Evolutionary conservation across 495 filamentous ascomycete species (phyloP), one percentile per base, ranked within the genome.

Genomic region (Aspergillus haitiensis): DNA sequence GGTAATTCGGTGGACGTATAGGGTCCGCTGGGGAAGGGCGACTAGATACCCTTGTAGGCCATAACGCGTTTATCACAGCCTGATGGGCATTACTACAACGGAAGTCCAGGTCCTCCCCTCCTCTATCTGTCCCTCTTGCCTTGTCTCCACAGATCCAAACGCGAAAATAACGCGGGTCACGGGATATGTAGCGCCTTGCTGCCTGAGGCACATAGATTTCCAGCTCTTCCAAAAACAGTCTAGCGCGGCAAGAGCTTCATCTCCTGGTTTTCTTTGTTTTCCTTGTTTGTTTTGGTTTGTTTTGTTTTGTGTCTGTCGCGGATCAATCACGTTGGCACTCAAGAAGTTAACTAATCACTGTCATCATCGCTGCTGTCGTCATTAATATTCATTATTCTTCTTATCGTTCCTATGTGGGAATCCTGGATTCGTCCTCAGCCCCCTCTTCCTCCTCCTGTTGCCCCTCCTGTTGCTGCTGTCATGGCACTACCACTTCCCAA

Each of bases 401-500:
- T 35, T 27, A 33, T 58, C 12, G 36, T 46, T 11, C 3, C 3
- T 56, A 54, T 60, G 58, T 60, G 58, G 58, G 33, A 60, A 32
- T 48, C 47, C 32, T 42, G 53, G 12, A 45, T 35, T 39, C 48
- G 48, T 48, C 45, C 9, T 18, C 56, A 52, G 46, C 27, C 12
- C 6, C 37, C 47, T n/a, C 35, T 35, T 42, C 12, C 34, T 54
- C 35, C 59, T 57, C 51, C 46, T 42, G 21, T 27, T 54, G 34
- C 56, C 56, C 51, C 46, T 31, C 7, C 58, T 39, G 53, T 27
- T 34, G 9, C 33, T 55, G 12, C 35, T 52, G 49, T 57, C 31
- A 91, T 90, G 85, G 80, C 84, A 52, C 63, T 82, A 46, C 74
- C 78, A 12, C 76, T 96, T 34, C 93, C 94, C 6, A 70, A 72